A percentile compares a stretch with the other conserved stretches of the same genome.
These are phyloP conservation scores for Trichoderma oligosporum DNA, from an alignment of 2,329 filamentous ascomycete species.

Conservation along the genomic window DNA sequence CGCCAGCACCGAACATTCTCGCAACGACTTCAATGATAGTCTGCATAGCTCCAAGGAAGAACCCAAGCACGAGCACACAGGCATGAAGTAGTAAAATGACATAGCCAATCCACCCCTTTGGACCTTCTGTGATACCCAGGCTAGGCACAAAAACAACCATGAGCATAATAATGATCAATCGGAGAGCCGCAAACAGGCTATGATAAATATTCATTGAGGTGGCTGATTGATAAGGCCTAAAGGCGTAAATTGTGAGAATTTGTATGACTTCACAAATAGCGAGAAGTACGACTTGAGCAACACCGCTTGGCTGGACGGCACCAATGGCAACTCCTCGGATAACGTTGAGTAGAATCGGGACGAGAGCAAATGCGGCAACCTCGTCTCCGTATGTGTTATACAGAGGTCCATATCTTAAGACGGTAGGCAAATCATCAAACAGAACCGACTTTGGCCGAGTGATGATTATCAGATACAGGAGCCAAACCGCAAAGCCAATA, in stretches of 20 bases:
- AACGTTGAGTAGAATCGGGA: constrained; percentile 80
- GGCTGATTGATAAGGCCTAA: constrained; percentile 82
- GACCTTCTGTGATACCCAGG: constrained; percentile 69
- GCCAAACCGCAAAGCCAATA: constrained; percentile 70
- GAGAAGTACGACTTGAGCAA: constrained; percentile 86
- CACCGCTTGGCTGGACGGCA: constrained; percentile 85
- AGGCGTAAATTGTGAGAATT: constrained; percentile 80
- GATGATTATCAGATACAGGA: constrained; percentile 73
- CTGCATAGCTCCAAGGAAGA: constrained; percentile 87
- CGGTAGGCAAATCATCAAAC: constrained; percentile 88
- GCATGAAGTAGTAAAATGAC: constrained; percentile 83
- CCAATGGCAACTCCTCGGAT: constrained; percentile 87
- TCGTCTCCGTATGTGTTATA: constrained; percentile 98
- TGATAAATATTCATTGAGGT: constrained; percentile 99
- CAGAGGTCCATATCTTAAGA: constrained; percentile 84
- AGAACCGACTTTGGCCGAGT: constrained; percentile 81
- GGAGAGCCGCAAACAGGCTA: constrained; percentile 72
- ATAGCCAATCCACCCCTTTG: constrained; percentile 95
- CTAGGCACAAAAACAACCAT: constrained; percentile 83
- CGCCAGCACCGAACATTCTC: constrained; percentile 76
- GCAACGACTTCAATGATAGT: constrained; percentile 87
- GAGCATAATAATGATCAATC: constrained; percentile 70
- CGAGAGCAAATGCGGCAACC: constrained; percentile 81
- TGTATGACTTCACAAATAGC: constrained; percentile 93
- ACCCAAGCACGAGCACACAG: constrained; percentile 80